These are phyloP conservation scores for Vigna angularis DNA, from an alignment of 306 rosid genomes.

Conservation along the genomic window DNA sequence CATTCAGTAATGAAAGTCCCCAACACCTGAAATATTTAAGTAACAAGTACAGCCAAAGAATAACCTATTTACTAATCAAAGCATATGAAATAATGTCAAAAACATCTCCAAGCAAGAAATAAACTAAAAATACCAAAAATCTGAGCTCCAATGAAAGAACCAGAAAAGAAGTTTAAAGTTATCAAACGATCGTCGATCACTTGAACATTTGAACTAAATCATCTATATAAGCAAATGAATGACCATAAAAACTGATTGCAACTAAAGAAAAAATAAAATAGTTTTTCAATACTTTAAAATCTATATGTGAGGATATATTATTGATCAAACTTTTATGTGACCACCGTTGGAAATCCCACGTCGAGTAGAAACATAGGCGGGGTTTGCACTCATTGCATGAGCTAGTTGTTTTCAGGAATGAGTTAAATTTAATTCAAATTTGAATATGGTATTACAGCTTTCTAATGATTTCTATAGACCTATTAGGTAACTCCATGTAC, in stretches of 20 bases:
- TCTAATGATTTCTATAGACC: too few relatives aligned
- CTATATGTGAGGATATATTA: not conserved
- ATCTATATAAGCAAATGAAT: not conserved
- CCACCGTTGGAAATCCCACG: too few relatives aligned
- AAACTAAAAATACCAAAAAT: not conserved
- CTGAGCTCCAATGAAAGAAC: not conserved
- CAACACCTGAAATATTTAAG: constrained; percentile 63
- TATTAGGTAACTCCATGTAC: too few relatives aligned
- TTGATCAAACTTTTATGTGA: not conserved
- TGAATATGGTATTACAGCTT: too few relatives aligned
- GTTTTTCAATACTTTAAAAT: not conserved
- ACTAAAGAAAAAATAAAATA: not conserved
- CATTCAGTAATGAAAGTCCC: constrained; percentile 94
- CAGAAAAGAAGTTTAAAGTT: not conserved
- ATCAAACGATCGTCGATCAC: not conserved
- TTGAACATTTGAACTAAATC: not conserved
- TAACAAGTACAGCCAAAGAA: constrained; percentile 31
- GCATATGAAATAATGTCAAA: constrained; percentile 11
- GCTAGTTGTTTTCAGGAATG: too few relatives aligned
- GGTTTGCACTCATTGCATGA: too few relatives aligned
- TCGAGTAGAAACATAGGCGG: too few relatives aligned
- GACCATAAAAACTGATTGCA: not conserved
- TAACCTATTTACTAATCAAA: constrained; percentile 17
- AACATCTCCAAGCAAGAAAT: constrained; percentile 12
- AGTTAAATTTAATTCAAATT: too few relatives aligned